Evolutionary conservation across 345 rosid genomes (phyloP), one percentile per base, ranked within the genome.

Genomic region (Pistacia integerrima): DNA sequence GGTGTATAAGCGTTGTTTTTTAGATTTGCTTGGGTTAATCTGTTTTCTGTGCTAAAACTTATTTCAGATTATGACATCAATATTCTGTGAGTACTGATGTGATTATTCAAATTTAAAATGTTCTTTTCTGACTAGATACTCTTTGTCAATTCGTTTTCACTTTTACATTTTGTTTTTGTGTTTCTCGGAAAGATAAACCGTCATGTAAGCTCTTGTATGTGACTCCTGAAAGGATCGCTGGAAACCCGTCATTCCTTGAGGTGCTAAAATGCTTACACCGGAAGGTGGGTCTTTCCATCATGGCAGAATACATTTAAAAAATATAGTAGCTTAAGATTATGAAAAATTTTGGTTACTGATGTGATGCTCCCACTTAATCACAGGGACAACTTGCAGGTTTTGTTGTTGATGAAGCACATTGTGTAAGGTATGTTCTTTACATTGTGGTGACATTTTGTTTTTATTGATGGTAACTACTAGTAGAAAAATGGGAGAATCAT

Each of bases 321-420:
- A 10, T 41, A 35, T 52, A 7, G n/a, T 69, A 41, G n/a, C 0
- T 4, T 36, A 62, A 22, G 36, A 44, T 73, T 49, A 36, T 70
- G 64, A 41, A 16, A 76, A 57, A 13, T 56, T 70, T 61, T 76
- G 60, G 49, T 51, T 65, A 60, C 56, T 49, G 36, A 64, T 80
- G 16, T 48, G 58, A 69, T 74, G 54, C 25, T 77, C 18, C 66
- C 44, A 3, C 46, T 13, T 76, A 62, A 78, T 72, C 55, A 80
- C 88, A 90, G 98, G 87, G 88, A 76, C 92, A 83, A 70, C 82
- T 93, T 16, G 88, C 91, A 35, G 95, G 98, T 78, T 92, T 95
- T 88, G 90, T 89, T 73, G 91, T 90, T 80, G 99, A 92, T 80
- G 99, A 95, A 87, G 93, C 96, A 69, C 97, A 95, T 67, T 93